Percentiles rank a stretch among this genome's conserved stretches.
Evolutionary conservation across 192 early-diverging fungal genomes (phyloP).

Genomic region (Pilaira anomala): DNA sequence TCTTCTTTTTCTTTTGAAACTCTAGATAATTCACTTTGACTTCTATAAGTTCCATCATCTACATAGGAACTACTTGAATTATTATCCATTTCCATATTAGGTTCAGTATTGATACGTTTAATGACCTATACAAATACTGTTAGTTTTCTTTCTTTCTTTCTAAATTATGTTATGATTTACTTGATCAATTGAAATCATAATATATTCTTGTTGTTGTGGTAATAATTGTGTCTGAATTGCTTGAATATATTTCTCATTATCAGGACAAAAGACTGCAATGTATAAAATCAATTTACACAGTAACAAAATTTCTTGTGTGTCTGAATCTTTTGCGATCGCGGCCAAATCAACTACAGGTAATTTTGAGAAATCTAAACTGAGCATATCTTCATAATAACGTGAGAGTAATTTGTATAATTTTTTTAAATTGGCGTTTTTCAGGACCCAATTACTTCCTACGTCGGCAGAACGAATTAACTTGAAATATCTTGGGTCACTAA

Average conservation of each 20-base stretch:
- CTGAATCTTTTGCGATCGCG: constrained; percentile 78
- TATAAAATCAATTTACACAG: constrained; percentile 81
- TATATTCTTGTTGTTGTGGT: constrained; percentile 64
- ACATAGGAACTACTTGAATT: constrained; percentile 18
- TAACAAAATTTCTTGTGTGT: constrained; percentile 69
- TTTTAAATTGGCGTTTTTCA: constrained; percentile 90
- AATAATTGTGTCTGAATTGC: constrained; percentile 75
- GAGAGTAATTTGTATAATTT: constrained; percentile 82
- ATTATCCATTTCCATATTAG: constrained; percentile 3
- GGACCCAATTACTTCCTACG: constrained; percentile 91
- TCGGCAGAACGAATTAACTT: constrained; percentile 67
- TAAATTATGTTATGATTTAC: constrained; percentile 34
- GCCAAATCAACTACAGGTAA: constrained; percentile 75
- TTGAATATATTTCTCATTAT: constrained; percentile 81
- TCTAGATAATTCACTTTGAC: constrained; percentile 47
- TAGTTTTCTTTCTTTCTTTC: background rate
- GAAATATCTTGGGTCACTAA: constrained; percentile 91
- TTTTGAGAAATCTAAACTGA: constrained; percentile 61
- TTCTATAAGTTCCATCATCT: constrained; percentile 15
- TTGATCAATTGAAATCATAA: constrained; percentile 90
- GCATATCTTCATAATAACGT: constrained; percentile 83
- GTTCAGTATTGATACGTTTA: constrained; percentile 10
- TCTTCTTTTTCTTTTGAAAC: constrained; percentile 57
- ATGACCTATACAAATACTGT: constrained; percentile 4
- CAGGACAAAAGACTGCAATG: constrained; percentile 81